A percentile compares a stretch with the other conserved stretches of the same genome.
phyloP scores from a whole-genome alignment of 352 stramenopile genomes.

The Blastocystis sp. region DNA sequence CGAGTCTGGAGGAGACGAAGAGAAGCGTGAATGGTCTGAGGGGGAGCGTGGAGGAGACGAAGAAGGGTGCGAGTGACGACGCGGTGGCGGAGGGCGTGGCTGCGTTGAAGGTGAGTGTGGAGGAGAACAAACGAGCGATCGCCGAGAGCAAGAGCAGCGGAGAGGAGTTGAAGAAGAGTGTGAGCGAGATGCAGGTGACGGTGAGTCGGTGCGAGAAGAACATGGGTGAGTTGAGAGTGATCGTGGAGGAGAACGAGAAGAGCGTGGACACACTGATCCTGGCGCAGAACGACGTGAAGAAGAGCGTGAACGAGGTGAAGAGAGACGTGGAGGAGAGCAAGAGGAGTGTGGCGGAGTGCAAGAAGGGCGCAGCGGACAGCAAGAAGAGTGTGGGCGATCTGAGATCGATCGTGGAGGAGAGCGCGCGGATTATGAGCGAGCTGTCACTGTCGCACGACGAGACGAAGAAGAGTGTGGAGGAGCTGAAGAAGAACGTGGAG shows the following conservation, averaged over 20 bases:
- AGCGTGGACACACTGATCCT: too few relatives aligned
- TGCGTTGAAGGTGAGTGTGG: background rate
- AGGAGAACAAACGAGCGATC: too few relatives aligned
- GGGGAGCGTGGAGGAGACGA: background rate
- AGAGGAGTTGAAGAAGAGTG: too few relatives aligned
- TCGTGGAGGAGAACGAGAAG: too few relatives aligned
- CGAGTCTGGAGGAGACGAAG: slow-evolving; percentile 2
- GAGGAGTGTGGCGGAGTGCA: background rate
- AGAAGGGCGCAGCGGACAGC: slow-evolving; percentile 1
- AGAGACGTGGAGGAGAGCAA: background rate
- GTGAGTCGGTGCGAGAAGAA: too few relatives aligned
- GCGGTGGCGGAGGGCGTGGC: background rate
- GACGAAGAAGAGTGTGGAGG: background rate
- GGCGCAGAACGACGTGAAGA: background rate
- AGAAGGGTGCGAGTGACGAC: background rate
- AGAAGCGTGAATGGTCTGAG: background rate
- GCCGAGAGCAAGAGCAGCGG: too few relatives aligned
- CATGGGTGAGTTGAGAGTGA: too few relatives aligned
- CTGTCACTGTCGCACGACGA: background rate
- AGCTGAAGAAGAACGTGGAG: background rate
- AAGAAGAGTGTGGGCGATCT: background rate
- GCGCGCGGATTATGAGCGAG: too few relatives aligned
- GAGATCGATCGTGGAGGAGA: background rate
- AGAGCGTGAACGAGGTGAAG: background rate
- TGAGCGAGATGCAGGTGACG: too few relatives aligned